These are phyloP conservation scores for Hyparrhenia diplandra DNA, from an alignment of 176 grass and related monocot genomes.

Conservation along the genomic window DNA sequence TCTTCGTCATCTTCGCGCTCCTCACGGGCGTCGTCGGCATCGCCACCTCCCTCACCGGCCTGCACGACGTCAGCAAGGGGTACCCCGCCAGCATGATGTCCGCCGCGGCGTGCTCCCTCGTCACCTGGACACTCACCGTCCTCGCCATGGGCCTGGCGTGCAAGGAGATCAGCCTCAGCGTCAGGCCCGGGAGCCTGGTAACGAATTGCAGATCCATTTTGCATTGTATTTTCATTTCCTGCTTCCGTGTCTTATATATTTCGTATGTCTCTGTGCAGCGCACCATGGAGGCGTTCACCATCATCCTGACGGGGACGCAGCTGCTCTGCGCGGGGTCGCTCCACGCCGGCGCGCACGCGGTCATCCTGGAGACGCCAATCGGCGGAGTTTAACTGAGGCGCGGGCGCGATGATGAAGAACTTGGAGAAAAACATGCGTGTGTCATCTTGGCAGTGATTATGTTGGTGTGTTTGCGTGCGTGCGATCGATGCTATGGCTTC, in stretches of 20 bases:
- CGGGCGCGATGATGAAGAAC: not conserved
- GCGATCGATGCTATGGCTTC: not conserved
- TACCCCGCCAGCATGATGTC: conserved; percentile 56
- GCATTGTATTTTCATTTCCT: not conserved
- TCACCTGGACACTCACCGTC: conserved; percentile 81
- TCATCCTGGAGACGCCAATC: not conserved
- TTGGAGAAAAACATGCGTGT: not conserved
- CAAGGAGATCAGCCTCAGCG: conserved; percentile 82
- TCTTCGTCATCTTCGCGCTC: conserved; percentile 91
- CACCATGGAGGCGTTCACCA: conserved; percentile 68
- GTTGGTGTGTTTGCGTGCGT: not conserved
- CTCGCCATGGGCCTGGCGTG: conserved; percentile 91
- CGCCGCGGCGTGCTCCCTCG: conserved; percentile 48
- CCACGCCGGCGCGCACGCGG: conserved; percentile 37
- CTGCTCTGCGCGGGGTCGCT: conserved; percentile 70
- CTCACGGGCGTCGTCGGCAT: conserved; percentile 62
- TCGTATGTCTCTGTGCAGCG: conserved; percentile 18
- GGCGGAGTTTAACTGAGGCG: not conserved
- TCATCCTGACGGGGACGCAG: conserved; percentile 72
- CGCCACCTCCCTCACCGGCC: conserved; percentile 74
- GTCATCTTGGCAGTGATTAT: conserved; percentile 18
- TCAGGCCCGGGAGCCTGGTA: conserved; percentile 66
- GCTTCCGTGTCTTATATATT: not conserved
- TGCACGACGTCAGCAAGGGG: conserved; percentile 48
- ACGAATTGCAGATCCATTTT: not conserved